Percentiles rank a stretch among this genome's conserved stretches.
These are phyloP conservation scores for Strigomonas culicis DNA, from an alignment of 208 protist species.

Conservation along the genomic window DNA sequence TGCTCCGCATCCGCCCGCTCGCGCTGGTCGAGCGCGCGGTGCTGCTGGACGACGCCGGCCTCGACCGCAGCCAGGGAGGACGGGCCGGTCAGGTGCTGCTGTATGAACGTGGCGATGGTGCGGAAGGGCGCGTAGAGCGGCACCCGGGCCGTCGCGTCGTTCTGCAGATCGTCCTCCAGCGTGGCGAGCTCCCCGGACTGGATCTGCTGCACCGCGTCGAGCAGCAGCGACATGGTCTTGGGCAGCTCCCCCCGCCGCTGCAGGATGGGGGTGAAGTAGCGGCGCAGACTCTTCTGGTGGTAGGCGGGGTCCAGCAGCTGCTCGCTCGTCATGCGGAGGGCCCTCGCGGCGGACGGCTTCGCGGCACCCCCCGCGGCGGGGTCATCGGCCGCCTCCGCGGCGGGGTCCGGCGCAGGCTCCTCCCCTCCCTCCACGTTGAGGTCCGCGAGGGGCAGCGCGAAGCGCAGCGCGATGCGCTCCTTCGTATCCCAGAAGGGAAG, in stretches of 20 bases:
- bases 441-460: constrained; percentile 34
- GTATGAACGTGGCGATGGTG: constrained; percentile 7
- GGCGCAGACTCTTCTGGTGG: constrained; percentile 51
- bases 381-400: neutral
- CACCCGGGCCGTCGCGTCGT: constrained; percentile 39
- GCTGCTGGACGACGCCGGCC: neutral
- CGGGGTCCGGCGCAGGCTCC: too few relatives aligned
- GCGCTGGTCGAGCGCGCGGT: neutral
- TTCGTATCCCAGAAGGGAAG: constrained; percentile 54
- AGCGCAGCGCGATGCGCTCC: constrained; percentile 35
- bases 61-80: neutral
- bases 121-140: constrained; percentile 55
- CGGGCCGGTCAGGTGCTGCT: neutral
- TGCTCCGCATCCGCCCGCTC: neutral
- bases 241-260: constrained; percentile 38
- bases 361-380: neutral
- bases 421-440: neutral
- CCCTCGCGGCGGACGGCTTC: constrained; percentile 25
- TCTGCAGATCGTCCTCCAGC: constrained; percentile 41
- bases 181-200: constrained; percentile 38
- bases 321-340: constrained; percentile 25
- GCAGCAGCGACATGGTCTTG: constrained; percentile 43
- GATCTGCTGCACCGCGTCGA: constrained; percentile 39
- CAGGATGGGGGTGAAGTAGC: constrained; percentile 61
- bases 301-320: constrained; percentile 53